Conservation (phyloP, 768 basidiomycete genomes). For the Daedalea quercina region DNA sequence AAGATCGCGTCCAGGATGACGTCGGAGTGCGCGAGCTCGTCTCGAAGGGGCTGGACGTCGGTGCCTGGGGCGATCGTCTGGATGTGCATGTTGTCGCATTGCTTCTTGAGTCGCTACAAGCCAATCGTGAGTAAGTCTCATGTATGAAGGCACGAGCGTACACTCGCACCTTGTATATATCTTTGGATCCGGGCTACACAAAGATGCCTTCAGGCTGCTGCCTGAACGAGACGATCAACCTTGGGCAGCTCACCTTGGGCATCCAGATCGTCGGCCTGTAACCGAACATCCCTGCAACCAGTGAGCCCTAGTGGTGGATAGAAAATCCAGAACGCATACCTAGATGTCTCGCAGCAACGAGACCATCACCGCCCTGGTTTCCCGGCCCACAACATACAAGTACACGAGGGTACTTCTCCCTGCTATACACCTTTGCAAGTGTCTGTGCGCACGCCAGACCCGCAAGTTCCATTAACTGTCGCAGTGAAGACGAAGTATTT, state of each 20-base stretch:
- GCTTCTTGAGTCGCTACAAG: constrained; percentile 66
- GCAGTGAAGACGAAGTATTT: neutral
- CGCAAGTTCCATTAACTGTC: constrained; percentile 91
- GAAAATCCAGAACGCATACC: constrained; percentile 32
- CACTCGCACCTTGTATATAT: constrained; percentile 72
- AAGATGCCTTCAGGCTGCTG: neutral
- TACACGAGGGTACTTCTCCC: constrained; percentile 63
- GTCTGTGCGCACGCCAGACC: constrained; percentile 92
- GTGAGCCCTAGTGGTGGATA: neutral
- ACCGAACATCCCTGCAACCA: constrained; percentile 73
- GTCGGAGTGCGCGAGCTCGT: constrained; percentile 55
- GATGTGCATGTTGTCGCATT: constrained; percentile 88
- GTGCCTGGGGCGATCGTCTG: constrained; percentile 51
- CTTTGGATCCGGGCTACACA: constrained; percentile 78
- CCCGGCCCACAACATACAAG: constrained; percentile 97
- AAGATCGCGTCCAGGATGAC: constrained; percentile 95
- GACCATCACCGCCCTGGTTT: constrained; percentile 95
- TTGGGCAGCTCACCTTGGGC: constrained; percentile 62
- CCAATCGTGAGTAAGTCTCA: neutral
- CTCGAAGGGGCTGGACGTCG: constrained; percentile 38
- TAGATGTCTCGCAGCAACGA: constrained; percentile 94
- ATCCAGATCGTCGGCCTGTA: constrained; percentile 87
- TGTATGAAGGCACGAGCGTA: neutral
- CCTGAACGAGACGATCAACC: neutral
- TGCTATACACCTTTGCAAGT: constrained; percentile 69